phyloP scores from a whole-genome alignment of 768 basidiomycete genomes.

The Hericium erinaceus region DNA sequence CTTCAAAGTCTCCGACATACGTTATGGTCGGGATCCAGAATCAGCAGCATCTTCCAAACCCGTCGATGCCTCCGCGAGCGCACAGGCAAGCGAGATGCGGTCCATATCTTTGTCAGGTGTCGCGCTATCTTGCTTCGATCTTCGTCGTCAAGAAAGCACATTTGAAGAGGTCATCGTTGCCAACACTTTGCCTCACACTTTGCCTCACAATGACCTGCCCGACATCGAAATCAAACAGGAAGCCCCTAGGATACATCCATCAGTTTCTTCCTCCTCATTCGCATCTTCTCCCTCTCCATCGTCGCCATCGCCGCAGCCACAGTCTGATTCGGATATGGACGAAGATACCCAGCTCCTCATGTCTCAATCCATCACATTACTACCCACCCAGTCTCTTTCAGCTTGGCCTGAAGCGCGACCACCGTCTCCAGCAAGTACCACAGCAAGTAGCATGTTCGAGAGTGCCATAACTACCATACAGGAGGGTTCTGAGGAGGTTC shows the following conservation, averaged over 20 bases:
- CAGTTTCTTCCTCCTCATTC: slow-evolving; percentile 33
- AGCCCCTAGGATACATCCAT: not conserved
- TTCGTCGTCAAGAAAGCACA: not conserved
- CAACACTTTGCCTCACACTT: not conserved
- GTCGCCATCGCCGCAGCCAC: not conserved
- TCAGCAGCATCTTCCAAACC: not conserved
- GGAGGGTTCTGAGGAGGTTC: not conserved
- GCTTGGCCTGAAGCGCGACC: slow-evolving; percentile 23
- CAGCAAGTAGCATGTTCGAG: slow-evolving; percentile 66
- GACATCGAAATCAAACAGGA: too few species aligned
- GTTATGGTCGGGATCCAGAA: slow-evolving; percentile 41
- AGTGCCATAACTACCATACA: slow-evolving; percentile 46
- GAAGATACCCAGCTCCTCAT: slow-evolving; percentile 57
- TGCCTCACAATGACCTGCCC: not conserved
- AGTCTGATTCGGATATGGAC: slow-evolving; percentile 34
- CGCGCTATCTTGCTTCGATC: not conserved
- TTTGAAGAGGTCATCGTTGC: not conserved
- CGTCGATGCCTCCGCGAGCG: not conserved
- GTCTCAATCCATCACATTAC: slow-evolving; percentile 63
- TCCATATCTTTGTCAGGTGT: not conserved
- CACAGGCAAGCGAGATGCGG: not conserved
- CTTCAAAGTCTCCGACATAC: slow-evolving; percentile 45
- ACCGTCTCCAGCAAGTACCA: slow-evolving; percentile 29
- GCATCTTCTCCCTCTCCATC: slow-evolving; percentile 31
- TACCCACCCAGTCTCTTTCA: slow-evolving; percentile 30